Evolutionary conservation across 2,329 filamentous ascomycete genomes (phyloP).

Genomic region (Neophaeococcomyces aloes): DNA sequence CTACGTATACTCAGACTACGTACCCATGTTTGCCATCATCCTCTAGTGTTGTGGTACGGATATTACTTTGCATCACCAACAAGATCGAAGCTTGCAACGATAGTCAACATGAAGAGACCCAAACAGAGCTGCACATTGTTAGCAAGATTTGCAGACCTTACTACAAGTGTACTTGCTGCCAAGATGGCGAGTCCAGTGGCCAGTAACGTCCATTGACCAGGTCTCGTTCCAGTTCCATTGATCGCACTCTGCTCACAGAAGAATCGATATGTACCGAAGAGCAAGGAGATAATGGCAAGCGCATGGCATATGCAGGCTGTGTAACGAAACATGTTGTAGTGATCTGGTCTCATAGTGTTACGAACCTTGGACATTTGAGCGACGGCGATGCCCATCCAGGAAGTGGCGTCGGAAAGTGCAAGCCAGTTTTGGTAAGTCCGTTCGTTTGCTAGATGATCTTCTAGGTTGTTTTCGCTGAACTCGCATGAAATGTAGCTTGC

Average conservation of each 20-base stretch:
- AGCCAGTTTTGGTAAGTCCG: constrained; percentile 14
- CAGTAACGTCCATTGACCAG: neutral
- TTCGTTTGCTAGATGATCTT: constrained; percentile 10
- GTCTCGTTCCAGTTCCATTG: constrained; percentile 24
- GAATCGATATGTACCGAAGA: constrained; percentile 43
- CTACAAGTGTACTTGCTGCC: too few species aligned
- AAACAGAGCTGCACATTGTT: too few species aligned
- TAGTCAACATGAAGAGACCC: too few species aligned
- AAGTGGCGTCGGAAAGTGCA: constrained; percentile 8
- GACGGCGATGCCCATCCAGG: constrained; percentile 11
- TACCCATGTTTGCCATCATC: too few species aligned
- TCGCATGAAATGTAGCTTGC: neutral
- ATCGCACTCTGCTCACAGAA: constrained; percentile 47
- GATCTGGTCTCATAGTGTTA: constrained; percentile 6
- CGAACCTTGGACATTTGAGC: constrained; percentile 11
- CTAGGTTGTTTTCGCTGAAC: neutral
- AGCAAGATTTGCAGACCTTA: too few species aligned
- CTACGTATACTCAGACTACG: too few species aligned
- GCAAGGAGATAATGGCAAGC: constrained; percentile 34
- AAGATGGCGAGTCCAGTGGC: too few species aligned
- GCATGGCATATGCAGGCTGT: constrained; percentile 35
- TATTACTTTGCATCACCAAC: too few species aligned
- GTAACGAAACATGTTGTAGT: constrained; percentile 11
- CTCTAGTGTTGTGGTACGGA: too few species aligned
- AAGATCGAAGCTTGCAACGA: too few species aligned